These are phyloP conservation scores for Saccharomyces hybrid DNA, from an alignment of 1,139 yeast genomes.

Conservation along the genomic window DNA sequence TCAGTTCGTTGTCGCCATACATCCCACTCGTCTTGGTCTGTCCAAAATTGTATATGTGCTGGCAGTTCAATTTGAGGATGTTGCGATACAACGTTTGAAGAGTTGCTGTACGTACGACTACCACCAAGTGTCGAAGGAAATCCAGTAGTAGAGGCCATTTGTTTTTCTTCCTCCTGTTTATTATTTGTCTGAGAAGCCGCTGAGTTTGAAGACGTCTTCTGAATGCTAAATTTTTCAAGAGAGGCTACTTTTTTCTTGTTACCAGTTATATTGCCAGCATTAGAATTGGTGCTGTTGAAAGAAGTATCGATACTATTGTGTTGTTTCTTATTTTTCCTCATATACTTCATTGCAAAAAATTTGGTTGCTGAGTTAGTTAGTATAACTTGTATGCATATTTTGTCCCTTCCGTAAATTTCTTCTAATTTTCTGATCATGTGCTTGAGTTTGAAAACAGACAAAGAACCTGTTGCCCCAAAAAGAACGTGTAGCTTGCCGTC, in stretches of 20 bases:
- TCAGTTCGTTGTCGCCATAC: conserved; percentile 81
- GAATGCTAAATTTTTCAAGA: not conserved
- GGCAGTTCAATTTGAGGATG: conserved; percentile 40
- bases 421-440: conserved; percentile 67
- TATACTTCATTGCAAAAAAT: conserved; percentile 48
- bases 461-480: conserved; percentile 86
- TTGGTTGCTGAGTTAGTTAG: conserved; percentile 78
- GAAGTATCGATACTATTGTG: conserved; percentile 1
- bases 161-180: not conserved
- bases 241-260: not conserved
- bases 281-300: conserved; percentile 3
- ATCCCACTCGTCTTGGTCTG: conserved; percentile 87
- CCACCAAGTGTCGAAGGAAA: not conserved
- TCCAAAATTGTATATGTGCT: conserved; percentile 68
- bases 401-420: conserved; percentile 66
- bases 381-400: conserved; percentile 70
- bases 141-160: not conserved
- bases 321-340: conserved; percentile 15
- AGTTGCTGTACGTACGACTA: not conserved
- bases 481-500: conserved; percentile 85
- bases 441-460: conserved; percentile 70
- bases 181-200: not conserved
- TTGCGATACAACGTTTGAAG: conserved; percentile 9
- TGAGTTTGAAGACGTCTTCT: not conserved
- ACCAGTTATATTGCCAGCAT: not conserved